Conservation (phyloP, 441 rosid species). For the Populus hybrid region DNA sequence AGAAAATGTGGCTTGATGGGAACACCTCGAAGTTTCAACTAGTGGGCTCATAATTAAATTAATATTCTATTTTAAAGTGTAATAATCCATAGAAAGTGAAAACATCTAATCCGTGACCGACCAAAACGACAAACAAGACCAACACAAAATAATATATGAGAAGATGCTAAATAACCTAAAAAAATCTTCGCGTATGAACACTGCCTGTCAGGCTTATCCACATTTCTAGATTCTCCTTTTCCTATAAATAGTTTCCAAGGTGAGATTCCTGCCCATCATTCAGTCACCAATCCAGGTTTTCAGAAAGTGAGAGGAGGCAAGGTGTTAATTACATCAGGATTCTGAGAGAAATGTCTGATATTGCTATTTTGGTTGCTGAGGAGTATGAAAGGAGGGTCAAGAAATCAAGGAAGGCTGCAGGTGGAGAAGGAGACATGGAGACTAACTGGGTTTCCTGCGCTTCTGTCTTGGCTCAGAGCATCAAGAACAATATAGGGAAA, state of each 20-base stretch:
- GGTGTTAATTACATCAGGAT: neutral
- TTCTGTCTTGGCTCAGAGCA: slow-evolving; percentile 8
- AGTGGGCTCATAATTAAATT: neutral
- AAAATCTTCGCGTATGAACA: neutral
- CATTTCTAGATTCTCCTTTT: neutral
- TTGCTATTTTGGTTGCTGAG: slow-evolving; percentile 58
- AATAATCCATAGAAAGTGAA: neutral
- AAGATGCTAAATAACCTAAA: too few relatives aligned
- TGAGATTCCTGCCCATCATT: neutral
- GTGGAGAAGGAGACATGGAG: neutral
- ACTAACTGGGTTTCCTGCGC: slow-evolving; percentile 2
- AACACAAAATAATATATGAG: too few relatives aligned
- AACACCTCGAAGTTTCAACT: neutral
- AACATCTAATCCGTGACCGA: neutral
- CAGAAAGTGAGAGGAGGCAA: neutral
- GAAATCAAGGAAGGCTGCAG: slow-evolving; percentile 19
- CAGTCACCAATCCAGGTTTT: neutral
- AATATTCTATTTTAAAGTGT: neutral
- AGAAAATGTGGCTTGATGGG: too few relatives aligned
- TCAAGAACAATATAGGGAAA: slow-evolving; percentile 16
- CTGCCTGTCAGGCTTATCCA: slow-evolving; percentile 32
- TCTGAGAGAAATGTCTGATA: slow-evolving; percentile 43
- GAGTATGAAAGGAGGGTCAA: slow-evolving; percentile 53
- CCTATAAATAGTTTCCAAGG: slow-evolving; percentile 15
- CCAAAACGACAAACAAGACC: neutral